Evolutionary conservation across 1,284 basidiomycete genomes (phyloP), one percentile per base, ranked within the genome.

Genomic region (Trichosporon sp.): DNA sequence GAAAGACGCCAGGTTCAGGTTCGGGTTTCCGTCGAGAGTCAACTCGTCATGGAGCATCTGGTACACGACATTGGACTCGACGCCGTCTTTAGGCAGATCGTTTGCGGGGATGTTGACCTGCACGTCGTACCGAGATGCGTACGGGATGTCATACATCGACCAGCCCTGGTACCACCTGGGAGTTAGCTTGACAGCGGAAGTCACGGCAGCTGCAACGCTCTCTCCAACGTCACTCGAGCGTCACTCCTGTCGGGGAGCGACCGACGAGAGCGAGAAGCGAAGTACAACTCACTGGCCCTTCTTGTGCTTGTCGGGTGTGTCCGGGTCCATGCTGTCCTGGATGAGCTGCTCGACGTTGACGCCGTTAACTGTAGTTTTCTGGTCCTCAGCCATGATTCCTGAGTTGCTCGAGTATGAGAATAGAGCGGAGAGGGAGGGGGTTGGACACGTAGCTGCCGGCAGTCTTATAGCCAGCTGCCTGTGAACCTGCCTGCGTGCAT

Each of bases 21-120:
- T 85, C 1, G 90, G 90, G 37, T 88, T 90, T 7, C 92, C 93
- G 81, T 96, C 94, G 40, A 95, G 88, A 70, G 86, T 83, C 66
- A 96, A 87, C 81, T 96, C 92, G 76, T 94, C 92, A 78, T 91
- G 92, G 71, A 97, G 89, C 71, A 96, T 84, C 81, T 92, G 91
- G 79, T 94, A 93, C 0, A 90, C 89, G 4, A 81, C 84, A 19
- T 83, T 78, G 38, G 80, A 81, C 67, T 82, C 78, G 38, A 84
- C 78, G 31, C 86, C 85, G 12, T 79, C 72, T 21, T 80, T 65
- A 2, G 86, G 86, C 5, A 87, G 72, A 63, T 76, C 66, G 80
- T 82, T 84, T 70, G 84, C 83, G 59, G 86, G 85, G 12, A 84
- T 56, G 66, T 80, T 77, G 48, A 75, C 65, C 43, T 81, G 75